phyloP scores from a whole-genome alignment of 768 basidiomycete genomes.

The Boletus subcaerulescens region DNA sequence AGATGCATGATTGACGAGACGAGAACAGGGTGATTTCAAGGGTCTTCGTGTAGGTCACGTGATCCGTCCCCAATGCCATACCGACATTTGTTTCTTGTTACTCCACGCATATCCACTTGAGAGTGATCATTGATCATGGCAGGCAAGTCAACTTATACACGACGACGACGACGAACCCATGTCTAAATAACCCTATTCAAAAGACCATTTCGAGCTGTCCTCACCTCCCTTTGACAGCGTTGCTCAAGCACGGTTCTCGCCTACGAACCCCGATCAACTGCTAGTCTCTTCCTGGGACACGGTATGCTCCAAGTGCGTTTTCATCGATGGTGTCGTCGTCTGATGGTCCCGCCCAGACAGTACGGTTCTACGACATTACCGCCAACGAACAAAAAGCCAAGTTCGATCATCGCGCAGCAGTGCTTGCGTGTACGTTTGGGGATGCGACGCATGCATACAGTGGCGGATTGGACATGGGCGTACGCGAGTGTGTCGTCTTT shows the following conservation, averaged over 20 bases:
- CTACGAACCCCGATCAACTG: slow-evolving; percentile 71
- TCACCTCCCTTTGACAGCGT: slow-evolving; percentile 86
- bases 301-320: slow-evolving; percentile 30
- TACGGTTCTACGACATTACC: slow-evolving; percentile 53
- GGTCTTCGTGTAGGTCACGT: slow-evolving; percentile 6
- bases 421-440: slow-evolving; percentile 76
- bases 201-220: slow-evolving; percentile 44
- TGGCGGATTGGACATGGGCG: slow-evolving; percentile 82
- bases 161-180: too few relatives aligned
- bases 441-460: slow-evolving; percentile 71
- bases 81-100: too few relatives aligned
- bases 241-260: slow-evolving; percentile 77
- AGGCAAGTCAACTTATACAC: slow-evolving; percentile 1
- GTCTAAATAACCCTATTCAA: neutral
- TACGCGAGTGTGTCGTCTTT: slow-evolving; percentile 57
- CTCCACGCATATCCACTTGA: too few relatives aligned
- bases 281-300: slow-evolving; percentile 92
- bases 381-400: slow-evolving; percentile 71
- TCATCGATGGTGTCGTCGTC: slow-evolving; percentile 20
- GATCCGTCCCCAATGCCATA: neutral
- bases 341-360: slow-evolving; percentile 45
- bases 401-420: slow-evolving; percentile 85
- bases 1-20: too few relatives aligned
- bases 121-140: slow-evolving; percentile 6
- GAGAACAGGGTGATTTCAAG: too few relatives aligned